These are phyloP conservation scores for Fusarium sacchari DNA, from an alignment of 2,329 filamentous ascomycete species.

Conservation along the genomic window DNA sequence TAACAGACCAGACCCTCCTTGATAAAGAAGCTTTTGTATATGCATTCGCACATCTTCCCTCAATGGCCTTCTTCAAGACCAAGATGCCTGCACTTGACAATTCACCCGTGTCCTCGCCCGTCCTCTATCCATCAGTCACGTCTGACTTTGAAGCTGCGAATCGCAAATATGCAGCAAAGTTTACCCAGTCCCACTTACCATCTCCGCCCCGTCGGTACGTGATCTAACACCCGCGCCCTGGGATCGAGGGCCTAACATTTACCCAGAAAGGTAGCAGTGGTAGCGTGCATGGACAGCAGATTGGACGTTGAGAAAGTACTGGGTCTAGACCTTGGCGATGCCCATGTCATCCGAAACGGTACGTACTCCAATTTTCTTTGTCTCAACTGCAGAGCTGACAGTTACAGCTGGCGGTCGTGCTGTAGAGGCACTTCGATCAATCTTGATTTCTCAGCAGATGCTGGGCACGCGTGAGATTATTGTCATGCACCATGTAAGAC, in stretches of 20 bases:
- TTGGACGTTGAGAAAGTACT: slow-evolving; percentile 75
- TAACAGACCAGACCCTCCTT: background rate
- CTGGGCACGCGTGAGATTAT: slow-evolving; percentile 80
- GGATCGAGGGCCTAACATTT: slow-evolving; percentile 26
- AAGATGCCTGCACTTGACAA: slow-evolving; percentile 21
- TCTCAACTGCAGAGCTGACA: background rate
- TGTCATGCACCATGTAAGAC: slow-evolving; percentile 71
- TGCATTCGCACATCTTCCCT: rapidly evolving
- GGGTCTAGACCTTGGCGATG: slow-evolving; percentile 72
- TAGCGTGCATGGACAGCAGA: slow-evolving; percentile 87
- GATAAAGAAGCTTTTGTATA: background rate
- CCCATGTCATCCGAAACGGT: slow-evolving; percentile 80
- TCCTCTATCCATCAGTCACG: slow-evolving; percentile 17
- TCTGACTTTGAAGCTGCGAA: slow-evolving; percentile 40
- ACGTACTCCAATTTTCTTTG: background rate
- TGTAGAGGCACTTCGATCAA: slow-evolving; percentile 75
- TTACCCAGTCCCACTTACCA: slow-evolving; percentile 34
- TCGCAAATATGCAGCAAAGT: slow-evolving; percentile 33
- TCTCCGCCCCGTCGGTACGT: slow-evolving; percentile 40
- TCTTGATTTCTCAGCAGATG: slow-evolving; percentile 82
- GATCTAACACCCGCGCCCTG: background rate
- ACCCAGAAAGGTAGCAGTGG: slow-evolving; percentile 50
- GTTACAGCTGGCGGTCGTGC: slow-evolving; percentile 67
- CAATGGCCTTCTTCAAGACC: background rate
- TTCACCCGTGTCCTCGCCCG: background rate